Base-by-base conservation (phyloP, 139 green algal species). In the Ettlia oleoabundans region DNA sequence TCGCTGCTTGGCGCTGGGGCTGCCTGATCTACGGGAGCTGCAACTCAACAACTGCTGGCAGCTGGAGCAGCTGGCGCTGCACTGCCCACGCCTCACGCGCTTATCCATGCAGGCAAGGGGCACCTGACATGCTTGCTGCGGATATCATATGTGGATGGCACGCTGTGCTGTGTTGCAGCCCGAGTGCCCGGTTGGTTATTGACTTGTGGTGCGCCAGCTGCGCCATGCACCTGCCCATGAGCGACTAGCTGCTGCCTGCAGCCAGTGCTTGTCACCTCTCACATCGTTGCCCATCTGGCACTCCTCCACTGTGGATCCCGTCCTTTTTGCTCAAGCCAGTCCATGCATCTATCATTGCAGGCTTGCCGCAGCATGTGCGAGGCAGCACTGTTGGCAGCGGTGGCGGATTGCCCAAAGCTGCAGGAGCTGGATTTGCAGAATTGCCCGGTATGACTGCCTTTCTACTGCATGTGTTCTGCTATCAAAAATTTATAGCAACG, bases 31-130 rank as follows among this genome's bases (percentile, higher is more conserved):
- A 2, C 53, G 58, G 28, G 53, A 78, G 24, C 85, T 94, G 75
- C 88, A 94, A 78, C 71, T 93, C 4, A 90, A 86, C 78, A 86
- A 83, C 75, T 91, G 86, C 78, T 24, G 22, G 30, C 62, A 82
- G 33, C 87, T 94, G 77, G 52, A 43, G 15, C 24, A 68, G 35
- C 86, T 94, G 71, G 86, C 88, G 83, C 82, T 94, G 78, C 81
- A 81, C 61, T 92, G 88, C 72, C 91, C 91, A 3, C 13, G 26
- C 3, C 89, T 94, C 76, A 51, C 35, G 37, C 65, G 78, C 22
- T 51, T 83, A 8, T 58, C 65, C 2, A 7, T 77, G 30, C 77
- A 83, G 64, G 64, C 38, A 7, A 6, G 58, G 32, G 10, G 62
- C 62, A 24, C 62, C n/a, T n/a, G n/a, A n/a, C n/a, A n/a, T n/a